Percentiles rank a stretch among this genome's conserved stretches.
Evolutionary conservation across 2,329 filamentous ascomycete species (phyloP).

Genomic region (Fusarium sp.): DNA sequence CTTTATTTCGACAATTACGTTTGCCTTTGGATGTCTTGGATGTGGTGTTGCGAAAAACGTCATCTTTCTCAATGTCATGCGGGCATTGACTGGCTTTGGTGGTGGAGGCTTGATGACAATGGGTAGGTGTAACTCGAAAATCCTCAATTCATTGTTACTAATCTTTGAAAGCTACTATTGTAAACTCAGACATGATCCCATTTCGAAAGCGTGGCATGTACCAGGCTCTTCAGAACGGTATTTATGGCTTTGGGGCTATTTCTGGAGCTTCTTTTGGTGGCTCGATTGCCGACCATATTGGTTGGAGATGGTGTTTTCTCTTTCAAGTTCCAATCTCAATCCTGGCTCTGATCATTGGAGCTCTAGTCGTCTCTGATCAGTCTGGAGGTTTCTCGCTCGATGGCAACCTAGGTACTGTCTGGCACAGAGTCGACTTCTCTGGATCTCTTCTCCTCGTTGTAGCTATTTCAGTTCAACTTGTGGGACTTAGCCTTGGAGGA

Average conservation of each 20-base stretch:
- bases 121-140: constrained; percentile 58
- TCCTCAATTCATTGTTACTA: not conserved
- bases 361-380: constrained; percentile 63
- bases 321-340: constrained; percentile 70
- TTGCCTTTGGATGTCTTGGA: constrained; percentile 72
- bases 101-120: constrained; percentile 77
- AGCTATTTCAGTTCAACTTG: constrained; percentile 68
- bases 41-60: constrained; percentile 72
- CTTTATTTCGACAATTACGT: constrained; percentile 71
- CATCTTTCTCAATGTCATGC: constrained; percentile 70
- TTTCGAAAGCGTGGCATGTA: constrained; percentile 68
- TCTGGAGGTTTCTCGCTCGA: constrained; percentile 45
- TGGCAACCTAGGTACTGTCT: constrained; percentile 54
- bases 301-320: constrained; percentile 76
- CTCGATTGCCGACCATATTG: constrained; percentile 71
- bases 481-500: constrained; percentile 67
- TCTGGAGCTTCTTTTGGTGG: constrained; percentile 74
- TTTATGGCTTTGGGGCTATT: constrained; percentile 72
- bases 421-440: constrained; percentile 68
- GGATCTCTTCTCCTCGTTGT: constrained; percentile 68
- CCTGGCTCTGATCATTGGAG: constrained; percentile 65
- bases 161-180: constrained; percentile 58
- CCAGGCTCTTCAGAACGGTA: constrained; percentile 69
- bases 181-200: constrained; percentile 73
- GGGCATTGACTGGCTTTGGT: constrained; percentile 75